Evolutionary conservation across 805 yeast genomes (phyloP).

Genomic region (Dipodascopsis uninucleata): DNA sequence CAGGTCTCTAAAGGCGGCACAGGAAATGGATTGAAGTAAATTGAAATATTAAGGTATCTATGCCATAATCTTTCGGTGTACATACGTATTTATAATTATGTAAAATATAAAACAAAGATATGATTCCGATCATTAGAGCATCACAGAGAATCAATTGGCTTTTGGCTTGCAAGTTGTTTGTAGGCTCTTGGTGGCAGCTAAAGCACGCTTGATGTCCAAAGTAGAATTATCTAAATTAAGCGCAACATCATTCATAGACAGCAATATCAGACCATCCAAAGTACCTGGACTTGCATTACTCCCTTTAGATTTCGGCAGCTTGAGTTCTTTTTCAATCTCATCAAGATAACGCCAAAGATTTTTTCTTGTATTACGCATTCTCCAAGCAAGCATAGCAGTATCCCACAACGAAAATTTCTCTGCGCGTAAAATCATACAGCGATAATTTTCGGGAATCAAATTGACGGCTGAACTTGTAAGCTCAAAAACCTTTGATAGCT

Average conservation of each 20-base stretch:
- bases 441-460: conserved; percentile 11
- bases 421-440: conserved; percentile 13
- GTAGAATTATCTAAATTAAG: conserved; percentile 10
- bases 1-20: too few relatives aligned
- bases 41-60: too few relatives aligned
- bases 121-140: too few relatives aligned
- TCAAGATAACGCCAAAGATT: neutral
- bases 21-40: too few relatives aligned
- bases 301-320: neutral
- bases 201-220: conserved; percentile 18
- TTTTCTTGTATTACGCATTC: conserved; percentile 6
- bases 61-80: too few relatives aligned
- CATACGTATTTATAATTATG: too few relatives aligned
- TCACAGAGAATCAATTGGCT: too few relatives aligned
- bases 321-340: conserved; percentile 7
- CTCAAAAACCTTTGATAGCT: conserved; percentile 10
- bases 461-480: conserved; percentile 7
- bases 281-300: neutral
- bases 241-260: conserved; percentile 5
- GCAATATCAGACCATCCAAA: conserved; percentile 3
- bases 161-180: too few relatives aligned
- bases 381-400: conserved; percentile 15
- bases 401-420: conserved; percentile 12
- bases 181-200: conserved; percentile 9
- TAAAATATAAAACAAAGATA: too few relatives aligned